A percentile compares a stretch with the other conserved stretches of the same genome.
phyloP scores from a whole-genome alignment of 306 rosid genomes.

The Cicer cuneatum region DNA sequence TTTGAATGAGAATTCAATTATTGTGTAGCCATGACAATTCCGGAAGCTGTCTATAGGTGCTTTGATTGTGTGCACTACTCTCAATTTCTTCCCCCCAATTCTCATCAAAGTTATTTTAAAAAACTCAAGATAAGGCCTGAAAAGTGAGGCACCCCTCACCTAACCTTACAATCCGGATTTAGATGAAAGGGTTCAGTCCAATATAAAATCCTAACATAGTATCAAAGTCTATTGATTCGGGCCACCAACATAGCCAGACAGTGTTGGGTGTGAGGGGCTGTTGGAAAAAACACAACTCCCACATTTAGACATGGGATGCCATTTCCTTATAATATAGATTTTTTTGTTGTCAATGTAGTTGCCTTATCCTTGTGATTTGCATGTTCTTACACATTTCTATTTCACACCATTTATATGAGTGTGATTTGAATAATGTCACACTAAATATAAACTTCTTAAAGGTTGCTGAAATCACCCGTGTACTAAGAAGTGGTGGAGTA shows the following conservation, averaged over 20 bases:
- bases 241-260: too few species aligned
- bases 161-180: too few species aligned
- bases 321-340: conserved; percentile 12
- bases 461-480: conserved; percentile 83
- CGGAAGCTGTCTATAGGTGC: conserved; percentile 3
- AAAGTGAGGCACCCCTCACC: too few species aligned
- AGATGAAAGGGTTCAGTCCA: too few species aligned
- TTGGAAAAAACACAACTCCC: too few species aligned
- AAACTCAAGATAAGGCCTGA: too few species aligned
- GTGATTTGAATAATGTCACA: conserved; percentile 34
- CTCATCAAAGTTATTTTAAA: too few species aligned
- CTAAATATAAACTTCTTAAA: conserved; percentile 38
- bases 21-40: conserved; percentile 9
- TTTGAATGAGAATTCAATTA: background rate
- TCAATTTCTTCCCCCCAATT: too few species aligned
- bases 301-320: background rate
- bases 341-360: background rate
- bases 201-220: too few species aligned
- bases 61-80: conserved; percentile 9
- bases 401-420: conserved; percentile 7
- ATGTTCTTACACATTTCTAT: conserved; percentile 22
- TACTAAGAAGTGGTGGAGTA: conserved; percentile 77
- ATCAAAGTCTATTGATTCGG: too few species aligned
- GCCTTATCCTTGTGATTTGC: conserved; percentile 14
- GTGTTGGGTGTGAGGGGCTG: too few species aligned